Base-by-base conservation (phyloP, 306 rosid genomes). In the Vigna trinervia region DNA sequence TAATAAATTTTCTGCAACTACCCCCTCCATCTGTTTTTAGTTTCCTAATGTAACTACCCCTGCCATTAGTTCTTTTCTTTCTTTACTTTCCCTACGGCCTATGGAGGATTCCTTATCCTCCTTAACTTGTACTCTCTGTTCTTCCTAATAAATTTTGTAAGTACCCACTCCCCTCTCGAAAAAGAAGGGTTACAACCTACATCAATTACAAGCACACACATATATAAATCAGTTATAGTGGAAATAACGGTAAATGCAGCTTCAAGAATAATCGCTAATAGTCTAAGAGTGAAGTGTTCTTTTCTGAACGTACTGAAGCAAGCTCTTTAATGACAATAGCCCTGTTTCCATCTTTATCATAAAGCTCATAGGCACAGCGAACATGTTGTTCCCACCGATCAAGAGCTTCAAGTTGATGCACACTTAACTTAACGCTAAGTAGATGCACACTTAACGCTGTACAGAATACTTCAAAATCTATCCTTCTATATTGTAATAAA, bases 391-490 rank as follows among this genome's bases (percentile, higher is more conserved):
- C 98, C 99, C 99, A 96, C 1, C 89, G 91, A 74, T 89, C 96
- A 22, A 96, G 98, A 63, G 98, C 99, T 89, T 93, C 99, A 10
- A 96, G 92, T 22, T 22, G 23, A 22, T 1, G 23, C 23, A 22
- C 22, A 22, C 22, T 22, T 22, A 22, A 22, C 22, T 22, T 22
- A 22, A 22, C 22, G 22, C 22, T 22, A 22, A 22, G 22, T 89
- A 92, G 99, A 85, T 96, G 96, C 38, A 96, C 96, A 63, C 98
- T 91, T 71, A 88, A 78, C 17, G 98, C 92, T 0, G 99, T 96
- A 78, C 97, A 92, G 80, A 96, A 96, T 85, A 92, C 99, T 78
- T 93, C 97, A 84, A 91, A 96, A 78, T 96, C 98, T 97, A 96
- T 92, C 83, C 99, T 90, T 89, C 97, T 89, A 81, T 91, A 96